phyloP scores from a whole-genome alignment of 768 basidiomycete species.

The Asterophora lycoperdoides region DNA sequence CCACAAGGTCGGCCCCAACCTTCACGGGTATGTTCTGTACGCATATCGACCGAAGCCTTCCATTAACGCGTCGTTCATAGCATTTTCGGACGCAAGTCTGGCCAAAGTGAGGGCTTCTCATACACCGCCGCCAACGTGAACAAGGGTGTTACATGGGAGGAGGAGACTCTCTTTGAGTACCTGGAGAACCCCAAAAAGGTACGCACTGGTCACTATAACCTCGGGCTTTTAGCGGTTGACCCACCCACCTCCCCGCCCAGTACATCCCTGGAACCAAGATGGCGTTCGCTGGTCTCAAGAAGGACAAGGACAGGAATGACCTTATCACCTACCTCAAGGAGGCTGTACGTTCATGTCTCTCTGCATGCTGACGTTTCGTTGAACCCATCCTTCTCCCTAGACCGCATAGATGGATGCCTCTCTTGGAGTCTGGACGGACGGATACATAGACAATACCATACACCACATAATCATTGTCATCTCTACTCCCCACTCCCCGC shows the following conservation, averaged over 20 bases:
- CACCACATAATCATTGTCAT: constrained; percentile 2
- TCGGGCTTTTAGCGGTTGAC: neutral
- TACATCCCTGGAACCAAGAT: constrained; percentile 98
- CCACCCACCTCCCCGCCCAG: constrained; percentile 29
- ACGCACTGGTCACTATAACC: neutral
- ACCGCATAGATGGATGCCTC: constrained; percentile 2
- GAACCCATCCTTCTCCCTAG: neutral
- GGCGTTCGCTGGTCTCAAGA: constrained; percentile 98
- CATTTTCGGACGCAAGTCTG: constrained; percentile 81
- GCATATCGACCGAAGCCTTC: neutral
- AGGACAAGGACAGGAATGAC: constrained; percentile 96
- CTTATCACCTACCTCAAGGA: constrained; percentile 83
- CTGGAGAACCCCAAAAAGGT: constrained; percentile 98
- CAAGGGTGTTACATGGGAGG: constrained; percentile 87
- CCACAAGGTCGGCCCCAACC: constrained; percentile 93
- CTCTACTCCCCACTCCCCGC: neutral
- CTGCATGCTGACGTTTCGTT: neutral
- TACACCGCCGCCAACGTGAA: constrained; percentile 95
- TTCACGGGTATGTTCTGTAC: constrained; percentile 67
- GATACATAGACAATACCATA: neutral
- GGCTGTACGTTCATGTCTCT: constrained; percentile 39
- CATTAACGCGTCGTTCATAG: constrained; percentile 31
- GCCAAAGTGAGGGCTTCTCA: constrained; percentile 79
- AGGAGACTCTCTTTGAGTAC: constrained; percentile 91
- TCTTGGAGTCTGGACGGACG: constrained; percentile 1